Conservation (phyloP, 75 land plant genomes). For the Cryptomeria japonica region DNA sequence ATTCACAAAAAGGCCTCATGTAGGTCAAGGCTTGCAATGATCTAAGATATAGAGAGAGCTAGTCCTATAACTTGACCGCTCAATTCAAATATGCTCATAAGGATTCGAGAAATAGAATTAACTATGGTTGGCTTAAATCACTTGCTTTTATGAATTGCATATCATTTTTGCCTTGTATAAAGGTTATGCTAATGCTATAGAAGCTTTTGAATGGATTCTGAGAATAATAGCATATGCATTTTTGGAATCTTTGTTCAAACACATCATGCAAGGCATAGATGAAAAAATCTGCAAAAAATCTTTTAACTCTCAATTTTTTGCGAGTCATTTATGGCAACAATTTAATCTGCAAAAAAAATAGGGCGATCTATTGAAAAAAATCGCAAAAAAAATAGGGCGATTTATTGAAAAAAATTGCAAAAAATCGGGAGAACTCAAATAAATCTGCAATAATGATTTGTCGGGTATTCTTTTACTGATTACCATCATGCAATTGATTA, state of each 20-base stretch:
- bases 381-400: too few species aligned
- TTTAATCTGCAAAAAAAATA: too few species aligned
- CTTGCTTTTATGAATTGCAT: neutral
- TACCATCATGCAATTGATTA: too few species aligned
- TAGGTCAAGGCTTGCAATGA: neutral
- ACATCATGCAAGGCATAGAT: neutral
- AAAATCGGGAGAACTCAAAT: too few species aligned
- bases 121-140: neutral
- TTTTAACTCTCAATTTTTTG: too few species aligned
- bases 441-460: too few species aligned
- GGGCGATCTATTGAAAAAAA: too few species aligned
- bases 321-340: too few species aligned
- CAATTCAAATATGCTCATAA: neutral
- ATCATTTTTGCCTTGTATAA: neutral
- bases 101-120: neutral
- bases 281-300: too few species aligned
- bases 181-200: neutral
- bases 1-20: neutral
- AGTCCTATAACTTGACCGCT: neutral
- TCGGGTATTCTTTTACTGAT: too few species aligned
- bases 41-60: neutral
- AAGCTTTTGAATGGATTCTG: neutral
- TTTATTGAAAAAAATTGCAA: too few species aligned
- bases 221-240: neutral
- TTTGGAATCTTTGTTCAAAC: neutral